phyloP scores from a whole-genome alignment of 441 rosid genomes.

The Gossypium gossypioides region DNA sequence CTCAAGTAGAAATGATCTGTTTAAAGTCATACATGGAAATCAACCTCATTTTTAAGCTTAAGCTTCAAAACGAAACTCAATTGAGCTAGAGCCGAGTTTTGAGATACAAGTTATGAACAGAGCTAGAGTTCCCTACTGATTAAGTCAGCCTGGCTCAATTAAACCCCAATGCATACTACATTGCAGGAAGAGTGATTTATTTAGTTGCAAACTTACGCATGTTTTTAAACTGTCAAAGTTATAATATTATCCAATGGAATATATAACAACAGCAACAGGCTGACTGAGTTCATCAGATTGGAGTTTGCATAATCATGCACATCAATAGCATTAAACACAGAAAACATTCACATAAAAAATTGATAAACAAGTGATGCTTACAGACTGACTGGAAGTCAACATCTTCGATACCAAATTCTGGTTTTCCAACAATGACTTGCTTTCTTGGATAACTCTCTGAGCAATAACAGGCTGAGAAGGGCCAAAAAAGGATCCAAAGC shows the following conservation, averaged over 20 bases:
- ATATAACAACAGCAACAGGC: not conserved
- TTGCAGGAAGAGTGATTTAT: not conserved
- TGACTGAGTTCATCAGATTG: not conserved
- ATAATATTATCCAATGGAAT: not conserved
- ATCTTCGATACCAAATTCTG: slow-evolving; percentile 35
- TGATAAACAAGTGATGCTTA: slow-evolving; percentile 23
- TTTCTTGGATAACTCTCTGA: slow-evolving; percentile 87
- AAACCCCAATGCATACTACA: not conserved
- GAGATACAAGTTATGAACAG: not conserved
- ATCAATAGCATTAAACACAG: not conserved
- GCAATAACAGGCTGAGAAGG: slow-evolving; percentile 83
- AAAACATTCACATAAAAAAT: not conserved
- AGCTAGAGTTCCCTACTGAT: not conserved
- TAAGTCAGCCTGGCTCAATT: not conserved
- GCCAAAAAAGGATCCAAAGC: slow-evolving; percentile 92
- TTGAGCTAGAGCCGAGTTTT: not conserved
- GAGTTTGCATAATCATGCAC: not conserved
- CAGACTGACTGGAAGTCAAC: slow-evolving; percentile 28
- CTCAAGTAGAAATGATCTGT: not conserved
- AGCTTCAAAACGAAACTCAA: not conserved
- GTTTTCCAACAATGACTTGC: slow-evolving; percentile 76
- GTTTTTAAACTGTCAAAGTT: not conserved
- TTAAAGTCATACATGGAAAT: not conserved
- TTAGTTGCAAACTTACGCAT: not conserved
- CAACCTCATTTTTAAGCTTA: not conserved